Conservation (phyloP, 768 basidiomycete genomes). For the Suillus sp. region DNA sequence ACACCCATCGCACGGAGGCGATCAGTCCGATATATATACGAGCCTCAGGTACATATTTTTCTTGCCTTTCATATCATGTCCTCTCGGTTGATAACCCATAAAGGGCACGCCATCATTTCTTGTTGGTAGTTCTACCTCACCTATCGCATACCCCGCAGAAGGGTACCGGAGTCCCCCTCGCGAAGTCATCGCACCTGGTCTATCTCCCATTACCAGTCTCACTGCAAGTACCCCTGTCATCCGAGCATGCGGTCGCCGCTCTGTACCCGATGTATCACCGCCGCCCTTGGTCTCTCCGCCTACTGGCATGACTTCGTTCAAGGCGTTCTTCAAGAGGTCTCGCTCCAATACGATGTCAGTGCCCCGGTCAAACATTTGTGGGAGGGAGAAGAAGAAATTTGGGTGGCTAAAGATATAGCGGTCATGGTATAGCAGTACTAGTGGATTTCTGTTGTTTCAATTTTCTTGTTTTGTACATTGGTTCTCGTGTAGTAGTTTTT, state of each 20-base stretch:
- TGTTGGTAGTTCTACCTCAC: constrained; percentile 34
- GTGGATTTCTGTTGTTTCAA: not conserved
- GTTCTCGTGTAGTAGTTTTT: constrained; percentile 4
- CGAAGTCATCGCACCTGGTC: constrained; percentile 10
- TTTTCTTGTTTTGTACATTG: not conserved
- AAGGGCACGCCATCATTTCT: constrained; percentile 34
- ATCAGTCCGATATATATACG: constrained; percentile 31
- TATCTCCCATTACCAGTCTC: constrained; percentile 1
- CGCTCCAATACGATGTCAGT: constrained; percentile 24
- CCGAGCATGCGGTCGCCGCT: constrained; percentile 19
- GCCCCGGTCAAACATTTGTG: constrained; percentile 18
- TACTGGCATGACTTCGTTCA: constrained; percentile 25
- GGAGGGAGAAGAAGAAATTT: constrained; percentile 32
- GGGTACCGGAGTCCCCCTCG: constrained; percentile 33
- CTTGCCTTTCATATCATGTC: not conserved
- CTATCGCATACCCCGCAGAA: constrained; percentile 30
- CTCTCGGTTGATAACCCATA: constrained; percentile 13
- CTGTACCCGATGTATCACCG: constrained; percentile 22
- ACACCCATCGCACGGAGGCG: constrained; percentile 3
- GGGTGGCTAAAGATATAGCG: constrained; percentile 33
- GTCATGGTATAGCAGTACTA: not conserved
- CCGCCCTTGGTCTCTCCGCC: constrained; percentile 20
- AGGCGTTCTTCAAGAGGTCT: constrained; percentile 31
- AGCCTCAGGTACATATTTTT: constrained; percentile 22
- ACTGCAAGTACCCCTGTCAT: constrained; percentile 16